Percentiles rank a stretch among this genome's conserved stretches.
phyloP scores from a whole-genome alignment of 176 grass and related monocot species.

The Carex parvula region DNA sequence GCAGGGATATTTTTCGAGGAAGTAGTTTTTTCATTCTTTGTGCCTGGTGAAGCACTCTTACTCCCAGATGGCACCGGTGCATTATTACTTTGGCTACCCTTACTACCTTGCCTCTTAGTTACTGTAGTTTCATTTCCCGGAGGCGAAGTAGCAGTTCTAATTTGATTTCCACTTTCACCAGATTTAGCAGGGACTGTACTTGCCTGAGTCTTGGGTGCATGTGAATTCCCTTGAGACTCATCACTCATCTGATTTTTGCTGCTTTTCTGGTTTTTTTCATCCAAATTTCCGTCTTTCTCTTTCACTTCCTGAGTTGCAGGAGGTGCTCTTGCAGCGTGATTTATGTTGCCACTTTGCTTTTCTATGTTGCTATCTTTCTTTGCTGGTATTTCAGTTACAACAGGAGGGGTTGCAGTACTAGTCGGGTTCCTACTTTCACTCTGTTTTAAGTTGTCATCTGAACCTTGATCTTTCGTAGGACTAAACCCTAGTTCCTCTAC shows the following conservation, averaged over 20 bases:
- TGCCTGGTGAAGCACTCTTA: constrained; percentile 10
- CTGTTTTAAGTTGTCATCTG: background rate
- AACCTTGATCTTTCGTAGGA: background rate
- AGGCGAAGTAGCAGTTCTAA: background rate
- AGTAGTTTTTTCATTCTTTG: background rate
- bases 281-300: background rate
- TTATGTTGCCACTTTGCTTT: background rate
- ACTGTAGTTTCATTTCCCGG: background rate
- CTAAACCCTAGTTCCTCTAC: background rate
- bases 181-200: constrained; percentile 6
- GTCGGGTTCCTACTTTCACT: background rate
- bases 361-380: constrained; percentile 6
- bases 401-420: constrained; percentile 10
- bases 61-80: background rate
- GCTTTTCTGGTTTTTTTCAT: constrained; percentile 8
- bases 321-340: background rate
- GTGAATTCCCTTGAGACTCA: constrained; percentile 4
- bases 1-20: constrained; percentile 7
- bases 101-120: constrained; percentile 21
- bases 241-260: constrained; percentile 13
- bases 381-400: background rate
- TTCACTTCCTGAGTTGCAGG: constrained; percentile 3
- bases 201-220: background rate
- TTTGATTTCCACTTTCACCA: background rate
- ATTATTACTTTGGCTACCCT: background rate